Evolutionary conservation across 257 asterid genomes (phyloP).

Genomic region (Coffea eugenioides): DNA sequence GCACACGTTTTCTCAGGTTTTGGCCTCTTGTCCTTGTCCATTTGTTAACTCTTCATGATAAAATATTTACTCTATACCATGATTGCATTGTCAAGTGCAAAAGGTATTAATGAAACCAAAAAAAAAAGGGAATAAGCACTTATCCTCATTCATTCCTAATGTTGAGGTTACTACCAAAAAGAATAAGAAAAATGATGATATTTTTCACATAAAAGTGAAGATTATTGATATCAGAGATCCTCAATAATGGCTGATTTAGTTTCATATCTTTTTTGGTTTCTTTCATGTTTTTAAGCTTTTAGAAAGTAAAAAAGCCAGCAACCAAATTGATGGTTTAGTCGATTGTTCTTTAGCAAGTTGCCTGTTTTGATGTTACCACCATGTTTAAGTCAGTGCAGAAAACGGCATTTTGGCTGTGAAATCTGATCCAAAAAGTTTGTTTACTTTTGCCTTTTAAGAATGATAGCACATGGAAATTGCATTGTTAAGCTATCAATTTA

Average conservation of each 20-base stretch:
- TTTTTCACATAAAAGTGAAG: too few relatives aligned
- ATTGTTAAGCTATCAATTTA: not conserved
- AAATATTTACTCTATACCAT: not conserved
- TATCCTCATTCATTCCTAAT: not conserved
- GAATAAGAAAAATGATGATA: too few relatives aligned
- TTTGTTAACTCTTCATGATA: not conserved
- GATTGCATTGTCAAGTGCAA: not conserved
- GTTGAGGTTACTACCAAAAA: not conserved
- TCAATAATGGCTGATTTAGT: not conserved
- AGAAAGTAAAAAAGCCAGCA: not conserved
- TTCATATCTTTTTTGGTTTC: not conserved
- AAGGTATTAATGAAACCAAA: not conserved
- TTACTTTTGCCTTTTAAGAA: not conserved
- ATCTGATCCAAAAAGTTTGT: not conserved
- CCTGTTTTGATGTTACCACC: not conserved
- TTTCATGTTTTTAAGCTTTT: not conserved
- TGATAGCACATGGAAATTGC: not conserved
- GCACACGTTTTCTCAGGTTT: slow-evolving; percentile 23
- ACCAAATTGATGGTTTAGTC: not conserved
- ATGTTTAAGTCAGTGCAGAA: not conserved
- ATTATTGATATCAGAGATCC: too few relatives aligned
- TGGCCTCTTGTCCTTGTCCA: not conserved
- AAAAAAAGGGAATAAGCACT: not conserved
- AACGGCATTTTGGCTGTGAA: not conserved
- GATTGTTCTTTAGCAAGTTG: not conserved